phyloP scores from a whole-genome alignment of 805 yeast species.

The Starmerella apis region DNA sequence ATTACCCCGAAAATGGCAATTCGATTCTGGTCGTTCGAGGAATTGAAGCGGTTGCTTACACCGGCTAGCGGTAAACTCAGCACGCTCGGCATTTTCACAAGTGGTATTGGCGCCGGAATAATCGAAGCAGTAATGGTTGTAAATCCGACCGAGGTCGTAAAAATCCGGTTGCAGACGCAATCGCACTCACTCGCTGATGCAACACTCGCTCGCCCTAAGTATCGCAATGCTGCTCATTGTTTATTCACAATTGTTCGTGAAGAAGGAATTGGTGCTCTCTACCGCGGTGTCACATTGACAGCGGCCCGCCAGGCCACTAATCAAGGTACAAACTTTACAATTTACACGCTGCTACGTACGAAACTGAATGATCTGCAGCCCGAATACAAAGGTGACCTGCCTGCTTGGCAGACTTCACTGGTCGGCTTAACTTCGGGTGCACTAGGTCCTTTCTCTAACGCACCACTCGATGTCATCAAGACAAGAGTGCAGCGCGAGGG shows the following conservation, averaged over 20 bases:
- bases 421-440: slow-evolving; percentile 93
- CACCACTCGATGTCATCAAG: slow-evolving; percentile 94
- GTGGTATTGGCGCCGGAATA: slow-evolving; percentile 96
- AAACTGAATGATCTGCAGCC: slow-evolving; percentile 46
- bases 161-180: slow-evolving; percentile 93
- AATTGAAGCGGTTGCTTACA: slow-evolving; percentile 60
- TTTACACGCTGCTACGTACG: slow-evolving; percentile 70
- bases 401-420: slow-evolving; percentile 87
- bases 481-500: slow-evolving; percentile 91
- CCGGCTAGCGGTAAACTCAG: slow-evolving; percentile 54
- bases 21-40: slow-evolving; percentile 88
- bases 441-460: slow-evolving; percentile 93
- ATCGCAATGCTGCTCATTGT: slow-evolving; percentile 88
- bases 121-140: slow-evolving; percentile 93
- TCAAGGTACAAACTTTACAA: slow-evolving; percentile 97
- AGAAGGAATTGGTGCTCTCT: slow-evolving; percentile 80
- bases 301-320: slow-evolving; percentile 97
- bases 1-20: slow-evolving; percentile 98
- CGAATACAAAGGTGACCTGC: slow-evolving; percentile 49
- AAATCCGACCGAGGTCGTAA: slow-evolving; percentile 95
- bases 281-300: slow-evolving; percentile 90
- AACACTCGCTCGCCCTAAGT: slow-evolving; percentile 60
- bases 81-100: slow-evolving; percentile 67
- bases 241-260: slow-evolving; percentile 72
- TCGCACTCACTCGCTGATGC: slow-evolving; percentile 83